Conservation (phyloP, 2,329 filamentous ascomycete genomes). For the Biscogniauxia marginata region DNA sequence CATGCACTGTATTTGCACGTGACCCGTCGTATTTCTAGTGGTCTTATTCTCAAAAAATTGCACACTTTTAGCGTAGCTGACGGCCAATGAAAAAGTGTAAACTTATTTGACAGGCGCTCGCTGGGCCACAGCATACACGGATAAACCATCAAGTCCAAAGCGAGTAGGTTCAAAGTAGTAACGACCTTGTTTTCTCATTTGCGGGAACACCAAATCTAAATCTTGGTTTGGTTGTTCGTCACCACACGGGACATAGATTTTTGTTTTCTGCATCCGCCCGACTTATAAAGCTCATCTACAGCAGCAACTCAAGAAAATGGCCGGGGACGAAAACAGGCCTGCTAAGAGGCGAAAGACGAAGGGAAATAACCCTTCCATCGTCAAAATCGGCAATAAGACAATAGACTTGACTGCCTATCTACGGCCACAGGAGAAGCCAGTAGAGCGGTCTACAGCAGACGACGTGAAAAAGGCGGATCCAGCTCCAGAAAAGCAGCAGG, state of each 20-base stretch:
- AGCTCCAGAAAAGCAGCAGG: constrained; percentile 8
- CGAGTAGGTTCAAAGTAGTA: too few relatives aligned
- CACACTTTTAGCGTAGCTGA: background rate
- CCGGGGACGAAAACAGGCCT: constrained; percentile 30
- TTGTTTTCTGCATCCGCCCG: background rate
- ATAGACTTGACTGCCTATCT: constrained; percentile 53
- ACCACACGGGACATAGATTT: background rate
- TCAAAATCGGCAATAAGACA: constrained; percentile 48
- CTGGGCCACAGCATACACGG: too few relatives aligned
- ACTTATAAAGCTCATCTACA: constrained; percentile 1
- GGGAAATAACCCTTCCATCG: constrained; percentile 31
- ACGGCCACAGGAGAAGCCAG: constrained; percentile 33
- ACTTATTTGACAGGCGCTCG: background rate
- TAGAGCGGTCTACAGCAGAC: constrained; percentile 17
- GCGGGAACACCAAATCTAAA: too few relatives aligned
- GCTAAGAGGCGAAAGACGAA: constrained; percentile 39
- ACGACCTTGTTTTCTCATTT: too few relatives aligned
- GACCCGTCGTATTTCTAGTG: background rate
- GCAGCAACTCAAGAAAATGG: constrained; percentile 11
- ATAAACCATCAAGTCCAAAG: too few relatives aligned
- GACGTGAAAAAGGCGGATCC: constrained; percentile 2
- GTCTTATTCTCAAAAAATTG: background rate
- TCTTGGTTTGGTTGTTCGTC: too few relatives aligned
- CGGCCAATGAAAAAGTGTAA: background rate
- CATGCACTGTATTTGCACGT: background rate